Conservation (phyloP, 1,139 yeast species). For the Scheffersomyces titani region DNA sequence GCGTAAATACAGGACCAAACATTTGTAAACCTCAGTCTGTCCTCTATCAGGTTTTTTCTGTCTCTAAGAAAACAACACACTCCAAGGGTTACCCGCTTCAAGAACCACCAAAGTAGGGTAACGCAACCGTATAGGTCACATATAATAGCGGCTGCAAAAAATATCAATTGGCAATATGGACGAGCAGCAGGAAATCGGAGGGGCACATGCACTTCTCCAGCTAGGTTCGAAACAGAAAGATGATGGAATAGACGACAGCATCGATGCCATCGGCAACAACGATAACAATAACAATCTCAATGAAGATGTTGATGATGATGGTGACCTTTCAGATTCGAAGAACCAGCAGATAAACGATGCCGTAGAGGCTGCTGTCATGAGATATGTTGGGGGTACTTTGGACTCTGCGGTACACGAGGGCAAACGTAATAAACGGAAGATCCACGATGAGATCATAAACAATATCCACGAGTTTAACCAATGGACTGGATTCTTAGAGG, state of each 20-base stretch:
- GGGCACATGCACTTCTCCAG: slow-evolving; percentile 48
- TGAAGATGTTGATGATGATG: slow-evolving; percentile 8
- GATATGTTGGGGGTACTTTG: slow-evolving; percentile 64
- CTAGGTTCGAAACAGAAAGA: slow-evolving; percentile 35
- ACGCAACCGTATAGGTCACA: slow-evolving; percentile 7
- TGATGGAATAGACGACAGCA: slow-evolving; percentile 15
- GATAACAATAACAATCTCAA: slow-evolving; percentile 4
- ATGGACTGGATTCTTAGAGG: slow-evolving; percentile 56
- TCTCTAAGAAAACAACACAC: neutral
- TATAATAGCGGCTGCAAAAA: neutral
- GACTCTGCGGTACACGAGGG: slow-evolving; percentile 22
- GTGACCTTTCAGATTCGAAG: slow-evolving; percentile 27
- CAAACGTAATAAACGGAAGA: slow-evolving; percentile 7
- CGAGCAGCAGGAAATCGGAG: slow-evolving; percentile 44
- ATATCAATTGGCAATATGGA: slow-evolving; percentile 24
- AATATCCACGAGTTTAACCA: slow-evolving; percentile 38
- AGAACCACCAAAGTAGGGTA: slow-evolving; percentile 12
- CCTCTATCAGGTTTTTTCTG: neutral
- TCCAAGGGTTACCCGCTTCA: slow-evolving; percentile 16
- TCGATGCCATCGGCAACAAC: slow-evolving; percentile 8
- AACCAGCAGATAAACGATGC: slow-evolving; percentile 51
- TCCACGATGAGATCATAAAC: slow-evolving; percentile 16
- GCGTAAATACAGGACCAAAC: neutral
- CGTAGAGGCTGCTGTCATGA: slow-evolving; percentile 75
- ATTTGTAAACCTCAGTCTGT: neutral